phyloP scores from a whole-genome alignment of 257 asterid species.

The Coffea eugenioides region DNA sequence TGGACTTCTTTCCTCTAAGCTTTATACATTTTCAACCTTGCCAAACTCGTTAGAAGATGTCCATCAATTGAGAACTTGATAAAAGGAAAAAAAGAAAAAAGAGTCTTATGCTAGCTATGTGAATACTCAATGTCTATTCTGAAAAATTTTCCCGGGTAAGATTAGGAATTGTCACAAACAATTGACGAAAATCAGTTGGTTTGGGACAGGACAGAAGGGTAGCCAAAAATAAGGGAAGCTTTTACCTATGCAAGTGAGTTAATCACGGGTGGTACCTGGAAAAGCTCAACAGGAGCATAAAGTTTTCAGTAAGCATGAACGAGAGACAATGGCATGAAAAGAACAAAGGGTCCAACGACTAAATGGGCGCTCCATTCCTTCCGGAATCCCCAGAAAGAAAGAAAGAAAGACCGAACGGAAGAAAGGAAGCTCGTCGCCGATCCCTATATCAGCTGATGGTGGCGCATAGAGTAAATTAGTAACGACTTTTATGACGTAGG shows the following conservation, averaged over 20 bases:
- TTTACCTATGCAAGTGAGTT: conserved; percentile 25
- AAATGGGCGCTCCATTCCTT: neutral
- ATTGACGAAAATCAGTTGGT: conserved; percentile 21
- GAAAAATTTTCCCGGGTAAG: neutral
- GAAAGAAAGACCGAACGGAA: neutral
- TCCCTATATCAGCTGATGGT: neutral
- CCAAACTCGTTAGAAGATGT: too few relatives aligned
- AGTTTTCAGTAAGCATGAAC: neutral
- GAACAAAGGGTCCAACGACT: neutral
- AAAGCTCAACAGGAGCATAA: conserved; percentile 15
- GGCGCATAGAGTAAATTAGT: too few relatives aligned
- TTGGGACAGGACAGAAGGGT: conserved; percentile 1
- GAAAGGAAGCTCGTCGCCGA: neutral
- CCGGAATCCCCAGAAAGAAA: conserved; percentile 10
- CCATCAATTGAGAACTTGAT: too few relatives aligned
- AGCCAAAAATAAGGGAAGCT: conserved; percentile 35
- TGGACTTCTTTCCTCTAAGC: too few relatives aligned
- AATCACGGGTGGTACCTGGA: conserved; percentile 26
- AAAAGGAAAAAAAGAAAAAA: too few relatives aligned
- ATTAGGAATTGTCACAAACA: neutral
- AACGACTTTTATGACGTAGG: neutral
- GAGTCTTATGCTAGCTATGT: too few relatives aligned
- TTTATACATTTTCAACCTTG: too few relatives aligned
- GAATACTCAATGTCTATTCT: neutral
- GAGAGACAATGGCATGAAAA: conserved; percentile 6